Base-by-base conservation (phyloP, 2,329 filamentous ascomycete species). In the Talaromyces sp. region DNA sequence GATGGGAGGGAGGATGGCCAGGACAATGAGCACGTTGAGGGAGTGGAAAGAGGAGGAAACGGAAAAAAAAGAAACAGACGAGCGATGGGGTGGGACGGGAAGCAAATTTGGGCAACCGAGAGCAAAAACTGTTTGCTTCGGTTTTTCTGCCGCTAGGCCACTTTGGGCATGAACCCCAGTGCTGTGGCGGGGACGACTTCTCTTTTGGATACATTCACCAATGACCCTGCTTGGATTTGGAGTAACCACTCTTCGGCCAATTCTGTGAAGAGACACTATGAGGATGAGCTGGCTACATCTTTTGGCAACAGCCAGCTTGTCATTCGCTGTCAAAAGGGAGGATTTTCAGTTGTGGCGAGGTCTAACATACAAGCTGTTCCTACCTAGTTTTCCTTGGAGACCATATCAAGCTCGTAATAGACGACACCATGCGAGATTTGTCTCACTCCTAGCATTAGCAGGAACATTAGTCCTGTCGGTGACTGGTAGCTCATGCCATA, bases 31-130 rank as follows among this genome's bases (percentile, higher is more conserved):
- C 54, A 35, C 21, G 23, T 57, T 25, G 61, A 60, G 58, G 31
- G 50, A 56, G 50, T 25, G 62, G 42, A 44, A 57, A 40, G 40
- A 40, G 33, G 52, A 50, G 48, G 66, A 60, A 64, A 64, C 66
- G 63, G 61, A 66, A 66, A 50, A 64, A 65, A 58, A 64, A 66
- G 65, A 66, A 67, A 60, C 44, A 66, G 64, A 65, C 52, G 63
- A 57, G 50, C 31, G 50, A 54, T 54, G 50, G 66, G 54, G 59
- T 59, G 59, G 63, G 60, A 59, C 58, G 57, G 33, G 60, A 39
- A 52, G 25, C 37, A 58, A 62, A 62, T 48, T 61, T 57, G 46
- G 48, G n/a, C 57, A 61, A 61, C 46, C 52, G 59, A 54, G 54
- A 58, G 42, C 40, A 62, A 58, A 62, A 62, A 57, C n/a, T 56